phyloP scores from a whole-genome alignment of 139 green algal genomes.

The Asterochloris sp. region DNA sequence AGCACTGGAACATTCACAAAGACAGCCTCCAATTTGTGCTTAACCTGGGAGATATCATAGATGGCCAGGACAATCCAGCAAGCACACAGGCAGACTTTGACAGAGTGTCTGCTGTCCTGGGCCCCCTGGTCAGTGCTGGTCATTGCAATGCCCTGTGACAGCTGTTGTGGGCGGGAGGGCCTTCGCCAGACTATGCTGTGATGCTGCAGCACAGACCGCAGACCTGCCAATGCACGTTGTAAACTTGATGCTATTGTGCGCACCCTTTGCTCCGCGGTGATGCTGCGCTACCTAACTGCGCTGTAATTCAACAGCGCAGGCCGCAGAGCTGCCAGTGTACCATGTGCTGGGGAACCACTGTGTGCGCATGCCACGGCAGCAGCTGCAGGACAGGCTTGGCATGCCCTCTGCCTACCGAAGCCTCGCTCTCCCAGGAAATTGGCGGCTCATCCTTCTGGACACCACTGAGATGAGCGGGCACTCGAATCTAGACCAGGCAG shows the following conservation, averaged over 20 bases:
- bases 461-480: slow-evolving; percentile 69
- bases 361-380: slow-evolving; percentile 32
- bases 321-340: slow-evolving; percentile 19
- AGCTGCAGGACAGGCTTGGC: slow-evolving; percentile 36
- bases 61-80: slow-evolving; percentile 33
- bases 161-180: slow-evolving; percentile 1
- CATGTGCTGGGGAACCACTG: slow-evolving; percentile 77
- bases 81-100: neutral
- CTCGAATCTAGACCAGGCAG: slow-evolving; percentile 29
- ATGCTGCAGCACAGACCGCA: neutral
- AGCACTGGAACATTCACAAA: slow-evolving; percentile 14
- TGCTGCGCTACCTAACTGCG: neutral
- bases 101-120: neutral
- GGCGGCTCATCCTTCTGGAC: slow-evolving; percentile 69
- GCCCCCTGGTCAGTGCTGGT: neutral
- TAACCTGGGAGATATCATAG: slow-evolving; percentile 65
- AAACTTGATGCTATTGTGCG: neutral
- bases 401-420: slow-evolving; percentile 52
- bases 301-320: slow-evolving; percentile 8
- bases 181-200: neutral
- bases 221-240: neutral
- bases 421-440: slow-evolving; percentile 30
- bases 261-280: neutral
- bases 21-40: slow-evolving; percentile 38
- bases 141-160: slow-evolving; percentile 22